These are phyloP conservation scores for Penicillium psychrofluorescens DNA, from an alignment of 495 filamentous ascomycete species.

Conservation along the genomic window DNA sequence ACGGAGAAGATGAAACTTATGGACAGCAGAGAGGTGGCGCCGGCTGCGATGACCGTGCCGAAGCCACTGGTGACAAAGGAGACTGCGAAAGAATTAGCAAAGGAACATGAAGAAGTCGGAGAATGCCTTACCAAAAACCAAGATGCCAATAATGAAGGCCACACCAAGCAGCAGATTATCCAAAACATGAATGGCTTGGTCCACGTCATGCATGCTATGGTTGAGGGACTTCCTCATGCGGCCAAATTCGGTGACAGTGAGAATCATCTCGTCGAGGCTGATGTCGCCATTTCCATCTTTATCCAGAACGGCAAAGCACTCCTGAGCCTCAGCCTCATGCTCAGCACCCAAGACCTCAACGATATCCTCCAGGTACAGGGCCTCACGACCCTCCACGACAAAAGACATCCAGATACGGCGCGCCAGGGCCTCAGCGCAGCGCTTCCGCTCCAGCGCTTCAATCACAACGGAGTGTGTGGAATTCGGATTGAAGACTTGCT, in stretches of 20 bases:
- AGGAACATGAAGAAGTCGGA: too few species aligned
- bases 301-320: slow-evolving; percentile 74
- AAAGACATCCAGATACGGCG: slow-evolving; percentile 97
- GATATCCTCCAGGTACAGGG: slow-evolving; percentile 74
- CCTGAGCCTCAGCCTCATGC: slow-evolving; percentile 66
- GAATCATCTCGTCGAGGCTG: slow-evolving; percentile 88
- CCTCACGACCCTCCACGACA: slow-evolving; percentile 79
- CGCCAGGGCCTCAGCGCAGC: slow-evolving; percentile 80
- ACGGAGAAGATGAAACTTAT: slow-evolving; percentile 89
- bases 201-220: slow-evolving; percentile 92
- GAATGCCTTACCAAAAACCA: slow-evolving; percentile 53
- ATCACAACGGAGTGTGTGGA: slow-evolving; percentile 83
- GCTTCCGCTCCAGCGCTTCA: slow-evolving; percentile 76
- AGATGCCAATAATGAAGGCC: slow-evolving; percentile 69
- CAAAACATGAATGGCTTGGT: slow-evolving; percentile 85
- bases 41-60: slow-evolving; percentile 82
- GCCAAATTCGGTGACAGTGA: slow-evolving; percentile 75
- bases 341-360: slow-evolving; percentile 75
- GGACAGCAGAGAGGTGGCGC: slow-evolving; percentile 88
- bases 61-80: slow-evolving; percentile 82
- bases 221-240: slow-evolving; percentile 79
- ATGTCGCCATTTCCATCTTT: slow-evolving; percentile 89
- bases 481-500: slow-evolving; percentile 86
- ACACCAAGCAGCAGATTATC: slow-evolving; percentile 76
- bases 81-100: slow-evolving; percentile 23